Conservation (phyloP, 2,329 filamentous ascomycete genomes). For the Cordyceps farinosa region DNA sequence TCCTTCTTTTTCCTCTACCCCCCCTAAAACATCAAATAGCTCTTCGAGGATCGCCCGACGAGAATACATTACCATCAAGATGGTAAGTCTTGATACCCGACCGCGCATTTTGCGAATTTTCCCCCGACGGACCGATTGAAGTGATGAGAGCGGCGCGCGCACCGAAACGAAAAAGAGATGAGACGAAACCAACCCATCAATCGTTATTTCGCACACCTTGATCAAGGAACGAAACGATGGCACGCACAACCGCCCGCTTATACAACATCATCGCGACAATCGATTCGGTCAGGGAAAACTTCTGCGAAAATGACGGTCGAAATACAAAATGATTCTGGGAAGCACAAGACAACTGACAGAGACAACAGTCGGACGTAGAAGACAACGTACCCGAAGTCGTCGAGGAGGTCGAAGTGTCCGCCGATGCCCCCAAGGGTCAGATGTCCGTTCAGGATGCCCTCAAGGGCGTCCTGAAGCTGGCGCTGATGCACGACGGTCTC, state of each 20-base stretch:
- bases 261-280: conserved; percentile 1
- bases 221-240: background rate
- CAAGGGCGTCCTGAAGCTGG: conserved; percentile 97
- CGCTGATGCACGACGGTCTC: conserved; percentile 99
- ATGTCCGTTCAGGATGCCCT: conserved; percentile 98
- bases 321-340: background rate
- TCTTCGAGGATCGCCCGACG: conserved; percentile 69
- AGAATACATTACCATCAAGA: conserved; percentile 49
- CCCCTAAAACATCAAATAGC: conserved; percentile 38
- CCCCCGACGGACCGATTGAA: conserved; percentile 10
- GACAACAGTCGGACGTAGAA: conserved; percentile 96
- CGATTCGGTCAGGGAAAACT: background rate
- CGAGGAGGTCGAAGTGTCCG: conserved; percentile 93
- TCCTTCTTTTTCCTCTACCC: conserved; percentile 21
- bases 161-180: background rate
- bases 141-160: conserved; percentile 1
- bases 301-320: background rate
- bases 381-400: conserved; percentile 82
- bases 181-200: background rate
- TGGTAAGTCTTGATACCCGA: conserved; percentile 47
- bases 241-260: background rate
- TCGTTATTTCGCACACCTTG: background rate
- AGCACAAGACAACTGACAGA: conserved; percentile 17
- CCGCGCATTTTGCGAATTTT: conserved; percentile 1
- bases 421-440: conserved; percentile 85